These are phyloP conservation scores for Umbilicus rupestris DNA, from an alignment of 164 flowering plant genomes.

Conservation along the genomic window DNA sequence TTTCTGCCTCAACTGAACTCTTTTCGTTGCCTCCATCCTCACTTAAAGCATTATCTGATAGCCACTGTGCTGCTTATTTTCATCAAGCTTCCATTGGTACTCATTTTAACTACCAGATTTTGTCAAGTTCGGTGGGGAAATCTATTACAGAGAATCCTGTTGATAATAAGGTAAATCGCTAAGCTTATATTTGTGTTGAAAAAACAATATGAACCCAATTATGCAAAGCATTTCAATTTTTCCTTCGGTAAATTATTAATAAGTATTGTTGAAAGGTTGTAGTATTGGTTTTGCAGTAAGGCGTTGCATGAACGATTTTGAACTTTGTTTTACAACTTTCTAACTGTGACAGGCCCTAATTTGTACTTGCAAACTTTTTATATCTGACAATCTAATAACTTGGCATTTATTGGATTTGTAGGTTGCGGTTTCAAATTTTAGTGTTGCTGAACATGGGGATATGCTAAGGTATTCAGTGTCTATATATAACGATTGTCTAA, in stretches of 20 bases:
- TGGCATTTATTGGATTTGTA: neutral
- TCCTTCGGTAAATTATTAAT: neutral
- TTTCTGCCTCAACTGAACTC: slow-evolving; percentile 29
- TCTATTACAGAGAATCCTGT: slow-evolving; percentile 13
- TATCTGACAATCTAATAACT: neutral
- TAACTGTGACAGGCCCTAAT: neutral
- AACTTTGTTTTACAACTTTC: neutral
- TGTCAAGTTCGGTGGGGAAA: slow-evolving; percentile 27
- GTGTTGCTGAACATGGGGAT: neutral
- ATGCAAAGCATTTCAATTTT: neutral
- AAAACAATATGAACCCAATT: neutral
- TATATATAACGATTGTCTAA: neutral
- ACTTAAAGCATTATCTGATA: slow-evolving; percentile 36
- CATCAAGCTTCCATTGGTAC: slow-evolving; percentile 94
- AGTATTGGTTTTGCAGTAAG: neutral
- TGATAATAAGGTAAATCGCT: slow-evolving; percentile 33
- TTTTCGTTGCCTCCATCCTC: slow-evolving; percentile 27
- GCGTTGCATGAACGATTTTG: neutral
- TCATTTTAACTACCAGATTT: slow-evolving; percentile 42
- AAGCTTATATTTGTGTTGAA: neutral
- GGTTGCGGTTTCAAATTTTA: neutral
- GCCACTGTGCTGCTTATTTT: slow-evolving; percentile 82
- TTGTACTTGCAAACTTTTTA: neutral
- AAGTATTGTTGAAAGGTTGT: neutral
- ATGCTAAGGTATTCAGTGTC: neutral